Evolutionary conservation across 2,329 filamentous ascomycete species (phyloP).

Genomic region (Fusarium stilboides): DNA sequence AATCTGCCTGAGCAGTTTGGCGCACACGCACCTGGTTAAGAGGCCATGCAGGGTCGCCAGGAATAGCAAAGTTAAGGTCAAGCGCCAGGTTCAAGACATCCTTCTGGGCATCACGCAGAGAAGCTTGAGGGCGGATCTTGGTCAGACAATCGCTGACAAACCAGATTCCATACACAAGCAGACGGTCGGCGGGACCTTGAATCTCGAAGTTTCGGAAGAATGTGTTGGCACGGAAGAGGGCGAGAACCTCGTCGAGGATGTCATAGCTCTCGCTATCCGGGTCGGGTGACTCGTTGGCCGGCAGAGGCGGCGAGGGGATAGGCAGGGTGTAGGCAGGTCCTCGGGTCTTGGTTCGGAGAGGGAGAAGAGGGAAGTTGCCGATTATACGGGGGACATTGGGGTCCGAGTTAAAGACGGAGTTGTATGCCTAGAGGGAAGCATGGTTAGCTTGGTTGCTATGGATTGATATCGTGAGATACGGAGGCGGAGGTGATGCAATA

Average conservation of each 20-base stretch:
- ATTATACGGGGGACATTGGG: conserved; percentile 73
- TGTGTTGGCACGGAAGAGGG: conserved; percentile 96
- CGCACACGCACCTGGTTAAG: conserved; percentile 80
- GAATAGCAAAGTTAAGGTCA: conserved; percentile 93
- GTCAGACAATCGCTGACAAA: conserved; percentile 92
- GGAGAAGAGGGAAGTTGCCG: conserved; percentile 95
- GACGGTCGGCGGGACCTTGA: conserved; percentile 92
- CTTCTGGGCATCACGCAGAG: conserved; percentile 73
- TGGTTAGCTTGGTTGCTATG: conserved; percentile 43
- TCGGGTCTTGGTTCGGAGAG: conserved; percentile 93
- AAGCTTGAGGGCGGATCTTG: conserved; percentile 85
- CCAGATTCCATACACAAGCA: conserved; percentile 96
- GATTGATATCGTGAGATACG: conserved; percentile 34
- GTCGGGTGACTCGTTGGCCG: conserved; percentile 77
- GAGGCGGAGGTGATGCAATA: conserved; percentile 34
- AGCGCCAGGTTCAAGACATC: conserved; percentile 92
- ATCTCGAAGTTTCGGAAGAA: conserved; percentile 99
- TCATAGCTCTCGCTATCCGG: conserved; percentile 95
- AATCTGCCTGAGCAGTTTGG: conserved; percentile 9
- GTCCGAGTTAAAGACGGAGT: conserved; percentile 94
- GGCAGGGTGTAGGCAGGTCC: conserved; percentile 93
- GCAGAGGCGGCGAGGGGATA: conserved; percentile 69
- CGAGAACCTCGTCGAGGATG: conserved; percentile 92
- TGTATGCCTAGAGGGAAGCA: conserved; percentile 80
- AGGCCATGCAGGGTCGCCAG: conserved; percentile 92